Evolutionary conservation across 2,329 filamentous ascomycete species (phyloP).

Genomic region (Penicillium concentricum): DNA sequence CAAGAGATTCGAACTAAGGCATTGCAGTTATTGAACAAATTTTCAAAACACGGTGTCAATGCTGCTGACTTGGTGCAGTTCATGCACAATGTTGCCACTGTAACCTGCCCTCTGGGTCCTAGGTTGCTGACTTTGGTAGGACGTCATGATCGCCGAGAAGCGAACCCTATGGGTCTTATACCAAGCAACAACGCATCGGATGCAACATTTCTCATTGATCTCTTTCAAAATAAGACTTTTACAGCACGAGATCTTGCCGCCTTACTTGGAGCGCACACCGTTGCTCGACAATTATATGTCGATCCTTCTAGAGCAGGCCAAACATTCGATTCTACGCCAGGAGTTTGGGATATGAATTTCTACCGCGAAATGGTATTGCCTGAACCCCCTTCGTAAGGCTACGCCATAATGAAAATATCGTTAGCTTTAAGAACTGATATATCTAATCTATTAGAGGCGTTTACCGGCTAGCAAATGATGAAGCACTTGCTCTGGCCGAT

Average conservation of each 20-base stretch:
- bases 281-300: background rate
- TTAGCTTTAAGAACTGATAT: background rate
- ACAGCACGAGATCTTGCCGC: background rate
- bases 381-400: background rate
- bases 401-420: background rate
- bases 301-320: background rate
- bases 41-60: background rate
- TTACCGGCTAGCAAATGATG: background rate
- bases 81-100: background rate
- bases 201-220: background rate
- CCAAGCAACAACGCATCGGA: background rate
- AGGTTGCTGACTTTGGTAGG: background rate
- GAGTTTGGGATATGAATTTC: background rate
- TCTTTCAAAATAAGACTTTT: background rate
- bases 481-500: background rate
- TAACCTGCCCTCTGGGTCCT: background rate
- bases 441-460: background rate
- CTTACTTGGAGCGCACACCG: background rate
- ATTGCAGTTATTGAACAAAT: background rate
- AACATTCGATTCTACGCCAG: background rate
- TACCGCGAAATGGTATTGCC: background rate
- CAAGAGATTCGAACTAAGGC: background rate
- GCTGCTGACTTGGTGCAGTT: background rate
- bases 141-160: background rate
- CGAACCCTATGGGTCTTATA: background rate